phyloP scores from a whole-genome alignment of 2,329 filamentous ascomycete genomes.

The Fusarium coicis region DNA sequence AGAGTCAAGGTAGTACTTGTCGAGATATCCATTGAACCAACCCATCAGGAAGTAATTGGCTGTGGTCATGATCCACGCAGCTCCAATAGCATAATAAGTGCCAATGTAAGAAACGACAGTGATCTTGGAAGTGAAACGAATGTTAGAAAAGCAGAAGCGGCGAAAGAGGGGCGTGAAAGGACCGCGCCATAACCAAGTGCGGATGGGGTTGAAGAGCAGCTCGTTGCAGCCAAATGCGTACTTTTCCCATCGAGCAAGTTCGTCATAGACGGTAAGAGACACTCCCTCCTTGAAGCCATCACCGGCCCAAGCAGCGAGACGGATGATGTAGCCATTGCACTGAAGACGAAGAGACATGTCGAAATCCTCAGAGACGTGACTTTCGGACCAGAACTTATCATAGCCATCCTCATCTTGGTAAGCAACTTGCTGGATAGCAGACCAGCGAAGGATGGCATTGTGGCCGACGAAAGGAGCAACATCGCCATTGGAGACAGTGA shows the following conservation, averaged over 20 bases:
- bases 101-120: conserved; percentile 82
- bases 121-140: conserved; percentile 79
- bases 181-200: conserved; percentile 76
- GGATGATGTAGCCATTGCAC: conserved; percentile 76
- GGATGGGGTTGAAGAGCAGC: conserved; percentile 81
- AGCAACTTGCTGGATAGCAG: conserved; percentile 77
- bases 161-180: conserved; percentile 85
- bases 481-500: conserved; percentile 80
- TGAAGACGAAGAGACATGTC: conserved; percentile 84
- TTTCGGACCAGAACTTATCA: conserved; percentile 85
- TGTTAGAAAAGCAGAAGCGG: conserved; percentile 76
- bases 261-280: conserved; percentile 85
- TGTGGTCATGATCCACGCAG: conserved; percentile 78
- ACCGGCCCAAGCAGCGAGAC: conserved; percentile 77
- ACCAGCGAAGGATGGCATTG: conserved; percentile 81
- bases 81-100: conserved; percentile 82
- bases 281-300: conserved; percentile 87
- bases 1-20: conserved; percentile 83
- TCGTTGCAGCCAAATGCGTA: conserved; percentile 88
- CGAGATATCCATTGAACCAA: conserved; percentile 80
- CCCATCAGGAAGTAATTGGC: conserved; percentile 81
- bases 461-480: conserved; percentile 85
- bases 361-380: conserved; percentile 83
- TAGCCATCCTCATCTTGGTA: conserved; percentile 77
- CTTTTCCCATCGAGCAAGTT: conserved; percentile 87